Base-by-base conservation (phyloP, 305 asterid genomes). In the Rubia occidens region DNA sequence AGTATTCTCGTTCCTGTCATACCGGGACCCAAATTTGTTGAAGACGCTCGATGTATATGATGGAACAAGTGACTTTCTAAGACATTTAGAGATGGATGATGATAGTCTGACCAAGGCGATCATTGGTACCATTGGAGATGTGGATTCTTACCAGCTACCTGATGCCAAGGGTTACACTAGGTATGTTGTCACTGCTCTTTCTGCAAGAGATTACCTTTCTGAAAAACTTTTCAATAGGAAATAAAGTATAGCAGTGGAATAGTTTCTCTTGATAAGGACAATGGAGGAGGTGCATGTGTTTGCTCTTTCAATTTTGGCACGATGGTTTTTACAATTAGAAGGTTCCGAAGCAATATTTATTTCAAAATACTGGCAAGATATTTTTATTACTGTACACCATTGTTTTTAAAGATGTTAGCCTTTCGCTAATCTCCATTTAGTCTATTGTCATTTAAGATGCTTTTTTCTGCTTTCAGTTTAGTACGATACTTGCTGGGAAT, bases 91-190 rank as follows among this genome's bases (percentile, higher is more conserved):
- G 76, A 72, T 89, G 94, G 96, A 84, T 70, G 81, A 86, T 71
- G 97, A 91, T 81, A 85, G 96, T 71, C 96, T 91, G 58, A 89
- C 96, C 39, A 95, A 91, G 86, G 95, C 99, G 71, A 95, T 95
- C 74, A 95, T 95, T 72, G 99, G 97, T 72, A 91, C 99, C 37
- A 95, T 95, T 66, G 97, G 98, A 62, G 99, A 95, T 79, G 83
- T 95, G 29, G 99, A 95, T 82, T 47, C 95, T 71, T 95, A 89
- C 80, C 96, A 91, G 81, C 88, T 95, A 66, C 97, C 97, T 68
- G 99, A 91, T 76, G 96, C 97, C 73, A 95, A 95, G 80, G 99
- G 99, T 76, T 95, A 91, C 71, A 95, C 90, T 60, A 88, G 99
- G 99, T 89, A 78, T 66, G 62, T 66, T 63, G 68, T 73, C 1